These are phyloP conservation scores for Porcisia deanei DNA, from an alignment of 208 protist species.

Conservation along the genomic window DNA sequence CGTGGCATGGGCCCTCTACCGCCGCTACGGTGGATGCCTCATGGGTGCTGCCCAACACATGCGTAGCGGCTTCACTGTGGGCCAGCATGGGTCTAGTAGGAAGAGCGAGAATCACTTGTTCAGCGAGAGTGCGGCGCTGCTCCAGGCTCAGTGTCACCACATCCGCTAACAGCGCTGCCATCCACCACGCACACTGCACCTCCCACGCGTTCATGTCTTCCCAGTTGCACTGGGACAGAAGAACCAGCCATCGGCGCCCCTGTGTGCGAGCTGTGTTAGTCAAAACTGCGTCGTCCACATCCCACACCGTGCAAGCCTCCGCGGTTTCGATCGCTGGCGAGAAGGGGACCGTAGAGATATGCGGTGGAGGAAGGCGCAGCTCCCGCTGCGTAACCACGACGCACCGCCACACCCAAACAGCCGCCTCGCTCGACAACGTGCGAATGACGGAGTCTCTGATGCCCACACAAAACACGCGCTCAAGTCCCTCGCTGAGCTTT, in stretches of 20 bases:
- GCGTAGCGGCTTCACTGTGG: conserved; percentile 2
- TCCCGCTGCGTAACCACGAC: conserved; percentile 49
- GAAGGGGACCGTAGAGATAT: neutral
- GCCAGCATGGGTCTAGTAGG: conserved; percentile 31
- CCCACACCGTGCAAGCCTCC: neutral
- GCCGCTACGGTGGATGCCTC: neutral
- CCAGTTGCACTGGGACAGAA: conserved; percentile 53
- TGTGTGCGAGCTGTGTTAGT: conserved; percentile 49
- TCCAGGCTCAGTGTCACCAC: conserved; percentile 39
- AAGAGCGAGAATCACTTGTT: conserved; percentile 51
- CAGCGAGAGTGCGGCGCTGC: conserved; percentile 40
- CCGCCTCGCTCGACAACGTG: conserved; percentile 41
- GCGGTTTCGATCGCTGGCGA: neutral
- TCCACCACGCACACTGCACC: conserved; percentile 59
- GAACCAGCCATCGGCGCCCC: conserved; percentile 47
- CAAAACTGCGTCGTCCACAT: conserved; percentile 30
- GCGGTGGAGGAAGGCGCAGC: conserved; percentile 6
- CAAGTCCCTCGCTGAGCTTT: conserved; percentile 36
- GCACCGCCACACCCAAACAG: conserved; percentile 45
- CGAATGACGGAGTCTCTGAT: conserved; percentile 24
- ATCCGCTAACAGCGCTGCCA: conserved; percentile 52
- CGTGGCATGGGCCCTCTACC: neutral
- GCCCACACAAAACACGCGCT: conserved; percentile 39
- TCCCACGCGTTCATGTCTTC: conserved; percentile 19
- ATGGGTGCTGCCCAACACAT: neutral